phyloP scores from a whole-genome alignment of 352 stramenopile genomes.

The Pythium oligandrum region DNA sequence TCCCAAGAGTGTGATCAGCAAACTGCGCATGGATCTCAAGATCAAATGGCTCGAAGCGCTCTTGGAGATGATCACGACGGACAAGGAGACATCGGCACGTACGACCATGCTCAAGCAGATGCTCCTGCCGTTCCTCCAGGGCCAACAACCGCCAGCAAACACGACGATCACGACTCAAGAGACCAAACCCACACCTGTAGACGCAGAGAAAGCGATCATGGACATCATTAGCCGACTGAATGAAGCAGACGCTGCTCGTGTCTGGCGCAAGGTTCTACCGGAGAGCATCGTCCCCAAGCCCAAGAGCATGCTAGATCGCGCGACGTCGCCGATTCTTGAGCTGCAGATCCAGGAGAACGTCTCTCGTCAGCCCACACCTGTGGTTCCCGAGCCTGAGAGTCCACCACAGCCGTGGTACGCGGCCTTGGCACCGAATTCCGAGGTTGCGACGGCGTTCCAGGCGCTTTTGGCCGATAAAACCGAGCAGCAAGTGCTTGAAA shows the following conservation, averaged over 20 bases:
- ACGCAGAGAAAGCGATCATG: slow-evolving; percentile 14
- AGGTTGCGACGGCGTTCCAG: slow-evolving; percentile 32
- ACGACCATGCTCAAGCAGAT: slow-evolving; percentile 43
- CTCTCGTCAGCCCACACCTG: not conserved
- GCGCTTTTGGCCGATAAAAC: slow-evolving; percentile 28
- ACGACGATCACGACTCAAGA: slow-evolving; percentile 10
- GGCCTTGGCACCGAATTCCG: slow-evolving; percentile 8
- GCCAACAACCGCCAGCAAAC: slow-evolving; percentile 19
- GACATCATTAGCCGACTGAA: slow-evolving; percentile 20
- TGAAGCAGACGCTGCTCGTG: slow-evolving; percentile 13
- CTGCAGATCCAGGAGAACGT: slow-evolving; percentile 4
- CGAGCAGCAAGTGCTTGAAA: slow-evolving; percentile 33
- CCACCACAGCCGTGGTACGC: slow-evolving; percentile 8
- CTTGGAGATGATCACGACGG: slow-evolving; percentile 28
- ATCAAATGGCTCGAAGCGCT: slow-evolving; percentile 58
- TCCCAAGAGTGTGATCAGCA: slow-evolving; percentile 19
- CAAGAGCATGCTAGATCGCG: slow-evolving; percentile 17
- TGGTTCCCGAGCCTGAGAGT: not conserved
- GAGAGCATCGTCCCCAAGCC: slow-evolving; percentile 15
- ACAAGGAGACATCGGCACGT: slow-evolving; percentile 39
- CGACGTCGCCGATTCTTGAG: slow-evolving; percentile 31
- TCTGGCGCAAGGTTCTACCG: slow-evolving; percentile 23
- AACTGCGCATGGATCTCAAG: slow-evolving; percentile 53
- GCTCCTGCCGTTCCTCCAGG: slow-evolving; percentile 42
- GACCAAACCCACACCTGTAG: not conserved